Percentiles rank a stretch among this genome's conserved stretches.
phyloP scores from a whole-genome alignment of 768 basidiomycete species.

The Tremella yokohamensis region DNA sequence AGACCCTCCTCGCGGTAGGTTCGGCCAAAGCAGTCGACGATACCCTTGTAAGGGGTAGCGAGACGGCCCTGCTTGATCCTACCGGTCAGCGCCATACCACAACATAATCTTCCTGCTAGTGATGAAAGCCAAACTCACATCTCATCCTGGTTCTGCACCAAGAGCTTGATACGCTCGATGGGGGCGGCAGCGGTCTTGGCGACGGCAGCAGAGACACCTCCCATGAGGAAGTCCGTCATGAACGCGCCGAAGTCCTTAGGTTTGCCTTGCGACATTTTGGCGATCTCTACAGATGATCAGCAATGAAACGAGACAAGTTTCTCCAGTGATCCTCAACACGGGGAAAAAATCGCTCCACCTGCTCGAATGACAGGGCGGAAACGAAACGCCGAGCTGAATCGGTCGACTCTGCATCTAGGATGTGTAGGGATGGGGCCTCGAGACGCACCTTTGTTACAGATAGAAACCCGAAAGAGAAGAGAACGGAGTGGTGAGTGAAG shows the following conservation, averaged over 20 bases:
- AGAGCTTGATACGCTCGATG: conserved; percentile 98
- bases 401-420: not conserved
- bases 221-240: conserved; percentile 56
- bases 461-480: conserved; percentile 1
- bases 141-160: conserved; percentile 99
- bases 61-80: conserved; percentile 99
- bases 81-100: not conserved
- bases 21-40: conserved; percentile 83
- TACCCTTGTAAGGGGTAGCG: conserved; percentile 90
- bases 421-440: not conserved
- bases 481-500: conserved; percentile 10
- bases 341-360: not conserved
- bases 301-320: not conserved
- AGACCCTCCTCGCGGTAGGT: conserved; percentile 95
- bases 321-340: not conserved
- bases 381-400: not conserved
- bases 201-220: conserved; percentile 69
- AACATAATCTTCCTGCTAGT: conserved; percentile 3
- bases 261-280: conserved; percentile 55
- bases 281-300: conserved; percentile 28
- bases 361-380: not conserved
- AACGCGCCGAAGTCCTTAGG: conserved; percentile 89
- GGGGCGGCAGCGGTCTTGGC: conserved; percentile 98
- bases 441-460: conserved; percentile 2
- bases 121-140: conserved; percentile 57